phyloP scores from a whole-genome alignment of 805 yeast genomes.

The Candida ficus region DNA sequence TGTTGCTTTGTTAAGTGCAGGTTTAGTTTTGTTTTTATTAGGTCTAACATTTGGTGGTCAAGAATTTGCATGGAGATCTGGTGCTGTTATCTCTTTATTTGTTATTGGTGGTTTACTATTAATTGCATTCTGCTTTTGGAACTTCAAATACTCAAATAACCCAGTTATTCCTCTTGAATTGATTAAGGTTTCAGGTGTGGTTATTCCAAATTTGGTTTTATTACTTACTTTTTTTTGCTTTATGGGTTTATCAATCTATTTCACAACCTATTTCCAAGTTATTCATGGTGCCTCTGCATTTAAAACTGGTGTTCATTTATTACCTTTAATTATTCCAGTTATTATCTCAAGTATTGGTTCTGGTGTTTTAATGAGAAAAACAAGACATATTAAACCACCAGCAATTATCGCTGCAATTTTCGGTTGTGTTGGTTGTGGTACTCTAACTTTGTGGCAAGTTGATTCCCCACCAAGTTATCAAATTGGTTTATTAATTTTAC shows the following conservation, averaged over 20 bases:
- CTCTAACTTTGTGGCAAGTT: constrained; percentile 27
- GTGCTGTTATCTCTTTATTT: constrained; percentile 45
- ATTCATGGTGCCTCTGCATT: constrained; percentile 28
- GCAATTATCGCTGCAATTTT: constrained; percentile 27
- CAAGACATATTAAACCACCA: constrained; percentile 32
- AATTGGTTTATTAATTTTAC: constrained; percentile 34
- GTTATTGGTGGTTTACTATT: constrained; percentile 39
- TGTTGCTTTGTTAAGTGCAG: constrained; percentile 35
- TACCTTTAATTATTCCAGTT: constrained; percentile 18
- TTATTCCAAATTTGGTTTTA: constrained; percentile 27
- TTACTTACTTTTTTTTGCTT: constrained; percentile 35
- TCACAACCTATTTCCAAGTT: constrained; percentile 47
- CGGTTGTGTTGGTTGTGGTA: constrained; percentile 33
- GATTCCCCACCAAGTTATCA: constrained; percentile 24
- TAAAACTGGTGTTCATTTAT: constrained; percentile 19
- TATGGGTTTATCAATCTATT: constrained; percentile 32
- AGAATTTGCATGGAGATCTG: constrained; percentile 48
- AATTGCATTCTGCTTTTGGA: constrained; percentile 33
- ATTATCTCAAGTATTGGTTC: constrained; percentile 10
- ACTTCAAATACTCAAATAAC: constrained; percentile 35
- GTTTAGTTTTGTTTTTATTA: constrained; percentile 39
- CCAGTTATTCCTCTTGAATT: constrained; percentile 44
- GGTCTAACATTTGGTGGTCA: constrained; percentile 54
- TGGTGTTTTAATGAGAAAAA: constrained; percentile 29
- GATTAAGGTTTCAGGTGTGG: constrained; percentile 31